A percentile compares a stretch with the other conserved stretches of the same genome.
Evolutionary conservation across 2,329 filamentous ascomycete genomes (phyloP).

Genomic region (Claviceps paspali): DNA sequence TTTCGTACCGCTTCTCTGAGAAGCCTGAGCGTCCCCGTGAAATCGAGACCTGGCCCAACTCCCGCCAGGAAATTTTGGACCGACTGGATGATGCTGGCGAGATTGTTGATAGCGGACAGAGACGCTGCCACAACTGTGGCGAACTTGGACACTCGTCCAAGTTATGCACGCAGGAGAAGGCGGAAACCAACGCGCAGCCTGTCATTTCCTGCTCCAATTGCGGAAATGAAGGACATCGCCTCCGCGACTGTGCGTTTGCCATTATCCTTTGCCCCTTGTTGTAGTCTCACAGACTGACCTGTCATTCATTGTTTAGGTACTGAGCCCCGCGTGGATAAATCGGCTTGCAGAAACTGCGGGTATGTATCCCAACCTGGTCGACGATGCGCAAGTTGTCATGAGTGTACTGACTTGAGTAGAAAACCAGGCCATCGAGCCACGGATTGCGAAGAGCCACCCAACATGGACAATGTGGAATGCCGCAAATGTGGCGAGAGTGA

Average conservation of each 20-base stretch:
- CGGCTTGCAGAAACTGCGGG: constrained; percentile 55
- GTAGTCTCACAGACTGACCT: constrained; percentile 3
- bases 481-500: constrained; percentile 48
- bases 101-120: constrained; percentile 40
- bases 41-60: constrained; percentile 42
- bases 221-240: constrained; percentile 44
- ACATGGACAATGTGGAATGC: constrained; percentile 47
- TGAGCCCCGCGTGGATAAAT: constrained; percentile 45
- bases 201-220: constrained; percentile 52
- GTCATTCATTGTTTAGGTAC: constrained; percentile 28
- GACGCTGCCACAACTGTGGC: constrained; percentile 48
- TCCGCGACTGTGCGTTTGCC: constrained; percentile 46
- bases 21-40: constrained; percentile 45
- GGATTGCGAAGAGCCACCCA: constrained; percentile 45
- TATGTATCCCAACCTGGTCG: too few species aligned
- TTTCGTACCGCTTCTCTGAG: constrained; percentile 45
- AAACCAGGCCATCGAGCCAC: constrained; percentile 34
- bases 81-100: constrained; percentile 54
- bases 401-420: constrained; percentile 12
- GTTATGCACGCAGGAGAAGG: constrained; percentile 42
- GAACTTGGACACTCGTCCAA: constrained; percentile 49
- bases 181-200: constrained; percentile 27
- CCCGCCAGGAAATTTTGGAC: constrained; percentile 41
- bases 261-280: background rate
- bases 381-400: too few species aligned